A percentile compares a stretch with the other conserved stretches of the same genome.
phyloP scores from a whole-genome alignment of 495 filamentous ascomycete genomes.

The Rostrohypoxylon terebratum region DNA sequence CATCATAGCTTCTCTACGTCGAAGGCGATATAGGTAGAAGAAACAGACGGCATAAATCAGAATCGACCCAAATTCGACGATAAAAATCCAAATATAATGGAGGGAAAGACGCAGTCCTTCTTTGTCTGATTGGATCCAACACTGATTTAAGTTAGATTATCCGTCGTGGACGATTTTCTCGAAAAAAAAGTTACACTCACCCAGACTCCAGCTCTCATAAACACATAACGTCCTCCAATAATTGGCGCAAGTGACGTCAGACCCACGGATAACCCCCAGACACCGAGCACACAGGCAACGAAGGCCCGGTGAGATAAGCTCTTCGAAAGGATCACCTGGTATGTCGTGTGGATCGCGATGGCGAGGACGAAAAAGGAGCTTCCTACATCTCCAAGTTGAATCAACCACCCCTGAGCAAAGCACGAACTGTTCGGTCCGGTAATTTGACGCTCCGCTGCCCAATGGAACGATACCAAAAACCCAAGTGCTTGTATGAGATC shows the following conservation, averaged over 20 bases:
- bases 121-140: conserved; percentile 63
- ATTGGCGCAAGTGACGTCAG: conserved; percentile 65
- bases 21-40: conserved; percentile 61
- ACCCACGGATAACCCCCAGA: conserved; percentile 63
- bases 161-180: not conserved
- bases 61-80: conserved; percentile 71
- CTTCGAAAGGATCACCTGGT: conserved; percentile 62
- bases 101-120: conserved; percentile 63
- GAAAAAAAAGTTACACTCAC: conserved; percentile 49
- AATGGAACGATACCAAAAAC: conserved; percentile 69
- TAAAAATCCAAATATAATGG: conserved; percentile 76
- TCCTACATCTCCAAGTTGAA: conserved; percentile 71
- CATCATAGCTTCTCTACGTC: conserved; percentile 46
- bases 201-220: conserved; percentile 66
- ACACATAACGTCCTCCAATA: conserved; percentile 60
- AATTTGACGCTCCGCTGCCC: conserved; percentile 64
- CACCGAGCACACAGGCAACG: conserved; percentile 54
- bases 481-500: conserved; percentile 71
- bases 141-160: conserved; percentile 52
- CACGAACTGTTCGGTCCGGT: conserved; percentile 63
- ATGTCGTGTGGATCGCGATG: conserved; percentile 70
- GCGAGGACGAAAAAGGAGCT: conserved; percentile 71
- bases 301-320: conserved; percentile 62
- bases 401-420: conserved; percentile 70
- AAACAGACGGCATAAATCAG: conserved; percentile 68